A percentile compares a stretch with the other conserved stretches of the same genome.
phyloP scores from a whole-genome alignment of 306 rosid species.

The Gastrolobium bilobum region DNA sequence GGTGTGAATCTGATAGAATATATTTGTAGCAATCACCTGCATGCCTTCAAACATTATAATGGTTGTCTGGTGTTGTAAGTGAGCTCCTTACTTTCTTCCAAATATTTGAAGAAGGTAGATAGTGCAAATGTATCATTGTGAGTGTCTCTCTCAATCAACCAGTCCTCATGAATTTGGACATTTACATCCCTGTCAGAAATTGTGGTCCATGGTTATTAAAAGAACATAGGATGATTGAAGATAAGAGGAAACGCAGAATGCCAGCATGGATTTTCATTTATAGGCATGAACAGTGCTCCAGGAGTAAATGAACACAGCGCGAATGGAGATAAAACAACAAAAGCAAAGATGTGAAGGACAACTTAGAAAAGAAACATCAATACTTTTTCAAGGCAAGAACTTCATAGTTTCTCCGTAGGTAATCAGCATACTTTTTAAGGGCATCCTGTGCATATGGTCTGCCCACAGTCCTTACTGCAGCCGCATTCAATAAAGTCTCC shows the following conservation, averaged over 20 bases:
- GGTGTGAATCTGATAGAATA: slow-evolving; percentile 9
- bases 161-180: slow-evolving; percentile 74
- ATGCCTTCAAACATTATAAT: slow-evolving; percentile 46
- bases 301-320: neutral
- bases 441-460: slow-evolving; percentile 93
- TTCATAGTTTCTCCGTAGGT: slow-evolving; percentile 76
- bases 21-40: slow-evolving; percentile 47
- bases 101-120: slow-evolving; percentile 64
- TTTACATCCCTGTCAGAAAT: slow-evolving; percentile 71
- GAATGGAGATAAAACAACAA: neutral
- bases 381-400: slow-evolving; percentile 88
- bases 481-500: slow-evolving; percentile 76
- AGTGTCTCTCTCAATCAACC: slow-evolving; percentile 81
- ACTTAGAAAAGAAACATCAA: slow-evolving; percentile 35
- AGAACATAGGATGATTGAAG: slow-evolving; percentile 16
- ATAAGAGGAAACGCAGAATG: neutral
- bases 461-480: slow-evolving; percentile 90
- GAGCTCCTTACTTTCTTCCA: slow-evolving; percentile 61
- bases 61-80: slow-evolving; percentile 33
- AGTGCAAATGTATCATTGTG: slow-evolving; percentile 60
- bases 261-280: neutral
- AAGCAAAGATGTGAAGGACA: slow-evolving; percentile 31
- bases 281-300: slow-evolving; percentile 28
- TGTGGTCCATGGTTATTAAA: slow-evolving; percentile 41
- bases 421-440: slow-evolving; percentile 76